These are phyloP conservation scores for Aspergillus nomiae DNA, from an alignment of 2,329 filamentous ascomycete genomes.

Conservation along the genomic window DNA sequence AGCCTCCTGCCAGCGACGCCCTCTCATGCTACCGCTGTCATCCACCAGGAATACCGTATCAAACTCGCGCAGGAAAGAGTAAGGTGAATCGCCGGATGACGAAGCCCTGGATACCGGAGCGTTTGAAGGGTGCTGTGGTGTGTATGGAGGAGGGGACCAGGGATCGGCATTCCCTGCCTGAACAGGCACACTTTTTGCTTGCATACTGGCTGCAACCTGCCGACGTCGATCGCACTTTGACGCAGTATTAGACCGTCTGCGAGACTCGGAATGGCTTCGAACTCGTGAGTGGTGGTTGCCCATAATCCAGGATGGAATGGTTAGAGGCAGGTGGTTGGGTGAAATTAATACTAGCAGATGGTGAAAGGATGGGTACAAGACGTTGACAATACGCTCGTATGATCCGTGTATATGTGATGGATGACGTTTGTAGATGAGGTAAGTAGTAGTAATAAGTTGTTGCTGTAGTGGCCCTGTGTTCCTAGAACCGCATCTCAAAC, in stretches of 20 bases:
- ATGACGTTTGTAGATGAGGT: not conserved
- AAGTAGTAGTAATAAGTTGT: not conserved
- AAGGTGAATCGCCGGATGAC: slow-evolving; percentile 60
- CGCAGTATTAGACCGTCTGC: too few relatives aligned
- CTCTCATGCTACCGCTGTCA: slow-evolving; percentile 85
- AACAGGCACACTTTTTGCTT: not conserved
- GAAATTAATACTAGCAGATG: not conserved
- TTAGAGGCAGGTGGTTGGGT: not conserved
- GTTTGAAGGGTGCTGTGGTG: slow-evolving; percentile 21
- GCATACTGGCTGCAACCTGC: not conserved
- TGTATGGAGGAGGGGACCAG: slow-evolving; percentile 25
- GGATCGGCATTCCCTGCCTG: not conserved
- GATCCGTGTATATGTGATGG: not conserved
- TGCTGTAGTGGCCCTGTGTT: not conserved
- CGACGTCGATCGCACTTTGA: not conserved
- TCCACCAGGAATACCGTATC: slow-evolving; percentile 92
- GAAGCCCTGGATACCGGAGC: slow-evolving; percentile 25
- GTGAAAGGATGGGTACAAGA: not conserved
- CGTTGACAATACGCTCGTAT: not conserved
- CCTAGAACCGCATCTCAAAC: not conserved
- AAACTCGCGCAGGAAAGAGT: slow-evolving; percentile 74
- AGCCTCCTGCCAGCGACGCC: slow-evolving; percentile 75
- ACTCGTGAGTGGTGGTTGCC: slow-evolving; percentile 10
- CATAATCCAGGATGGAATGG: not conserved
- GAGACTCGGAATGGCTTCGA: not conserved